phyloP scores from a whole-genome alignment of 345 rosid species.

The Erodium maritimum region DNA sequence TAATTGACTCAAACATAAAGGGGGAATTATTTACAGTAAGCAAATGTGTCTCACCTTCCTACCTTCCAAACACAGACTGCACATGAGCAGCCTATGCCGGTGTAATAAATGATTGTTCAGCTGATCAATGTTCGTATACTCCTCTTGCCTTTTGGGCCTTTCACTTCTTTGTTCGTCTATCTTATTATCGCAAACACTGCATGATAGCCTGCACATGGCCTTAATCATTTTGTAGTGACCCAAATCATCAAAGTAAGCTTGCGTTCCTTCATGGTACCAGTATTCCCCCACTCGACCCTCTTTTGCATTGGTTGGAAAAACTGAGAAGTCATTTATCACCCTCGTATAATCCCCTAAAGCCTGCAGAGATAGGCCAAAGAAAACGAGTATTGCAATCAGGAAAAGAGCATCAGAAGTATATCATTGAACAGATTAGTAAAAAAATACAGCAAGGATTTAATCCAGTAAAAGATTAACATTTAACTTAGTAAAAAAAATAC shows the following conservation, averaged over 20 bases:
- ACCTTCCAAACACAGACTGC: constrained; percentile 20
- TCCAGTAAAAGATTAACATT: neutral
- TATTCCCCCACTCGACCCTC: constrained; percentile 16
- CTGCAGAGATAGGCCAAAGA: constrained; percentile 3
- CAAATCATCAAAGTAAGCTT: constrained; percentile 16
- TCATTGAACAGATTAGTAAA: neutral
- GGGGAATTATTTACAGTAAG: neutral
- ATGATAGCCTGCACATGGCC: constrained; percentile 18
- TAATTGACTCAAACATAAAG: neutral
- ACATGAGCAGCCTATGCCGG: constrained; percentile 13
- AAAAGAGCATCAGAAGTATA: neutral
- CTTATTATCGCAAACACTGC: constrained; percentile 13
- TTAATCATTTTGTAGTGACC: constrained; percentile 14
- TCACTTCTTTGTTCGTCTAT: constrained; percentile 7
- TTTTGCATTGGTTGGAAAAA: constrained; percentile 2
- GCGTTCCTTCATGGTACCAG: constrained; percentile 16
- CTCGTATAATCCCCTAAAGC: constrained; percentile 19
- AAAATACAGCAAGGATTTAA: neutral
- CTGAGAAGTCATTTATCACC: constrained; percentile 15
- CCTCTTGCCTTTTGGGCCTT: constrained; percentile 2
- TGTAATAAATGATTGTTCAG: constrained; percentile 17
- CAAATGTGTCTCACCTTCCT: constrained; percentile 13
- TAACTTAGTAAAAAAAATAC: neutral
- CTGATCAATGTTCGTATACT: constrained; percentile 15
- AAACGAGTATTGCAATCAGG: neutral